A percentile compares a stretch with the other conserved stretches of the same genome.
Evolutionary conservation across 371 early-diverging fungal genomes (phyloP).

Genomic region (Saksenaea vasiformis): DNA sequence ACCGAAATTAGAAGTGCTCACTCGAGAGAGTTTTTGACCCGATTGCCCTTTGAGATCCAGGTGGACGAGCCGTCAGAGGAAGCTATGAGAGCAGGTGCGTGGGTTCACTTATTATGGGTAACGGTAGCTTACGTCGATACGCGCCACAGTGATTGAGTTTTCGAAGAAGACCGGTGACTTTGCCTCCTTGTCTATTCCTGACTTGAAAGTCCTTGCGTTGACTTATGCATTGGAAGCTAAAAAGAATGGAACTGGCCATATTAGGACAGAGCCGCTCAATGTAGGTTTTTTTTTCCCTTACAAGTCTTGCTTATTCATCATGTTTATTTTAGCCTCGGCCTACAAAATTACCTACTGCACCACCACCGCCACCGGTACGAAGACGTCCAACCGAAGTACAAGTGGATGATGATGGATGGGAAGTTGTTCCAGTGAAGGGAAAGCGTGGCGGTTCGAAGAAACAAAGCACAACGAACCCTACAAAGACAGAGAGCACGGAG

Average conservation of each 20-base stretch:
- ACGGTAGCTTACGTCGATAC: neutral
- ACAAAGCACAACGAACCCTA: slow-evolving; percentile 18
- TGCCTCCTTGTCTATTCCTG: slow-evolving; percentile 78
- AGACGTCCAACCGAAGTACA: slow-evolving; percentile 8
- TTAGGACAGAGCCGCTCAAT: slow-evolving; percentile 64
- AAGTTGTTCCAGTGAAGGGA: slow-evolving; percentile 40
- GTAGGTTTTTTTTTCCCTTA: slow-evolving; percentile 20
- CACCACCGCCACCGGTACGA: slow-evolving; percentile 29
- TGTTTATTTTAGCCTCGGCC: slow-evolving; percentile 28
- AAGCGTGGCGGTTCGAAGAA: slow-evolving; percentile 9
- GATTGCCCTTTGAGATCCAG: slow-evolving; percentile 69
- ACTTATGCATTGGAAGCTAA: slow-evolving; percentile 85
- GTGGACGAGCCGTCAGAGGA: slow-evolving; percentile 74
- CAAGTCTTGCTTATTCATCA: neutral
- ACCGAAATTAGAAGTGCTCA: slow-evolving; percentile 82
- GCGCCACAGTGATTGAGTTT: slow-evolving; percentile 70
- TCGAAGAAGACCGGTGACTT: slow-evolving; percentile 94
- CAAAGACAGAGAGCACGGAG: slow-evolving; percentile 10
- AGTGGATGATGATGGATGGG: slow-evolving; percentile 57
- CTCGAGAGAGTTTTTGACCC: slow-evolving; percentile 67
- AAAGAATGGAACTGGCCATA: slow-evolving; percentile 61
- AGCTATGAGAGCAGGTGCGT: slow-evolving; percentile 72
- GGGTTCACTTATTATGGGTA: neutral
- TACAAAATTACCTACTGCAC: slow-evolving; percentile 43
- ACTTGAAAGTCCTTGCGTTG: slow-evolving; percentile 90